Base-by-base conservation (phyloP, 805 yeast genomes). In the Suhomyces xylopsoci region DNA sequence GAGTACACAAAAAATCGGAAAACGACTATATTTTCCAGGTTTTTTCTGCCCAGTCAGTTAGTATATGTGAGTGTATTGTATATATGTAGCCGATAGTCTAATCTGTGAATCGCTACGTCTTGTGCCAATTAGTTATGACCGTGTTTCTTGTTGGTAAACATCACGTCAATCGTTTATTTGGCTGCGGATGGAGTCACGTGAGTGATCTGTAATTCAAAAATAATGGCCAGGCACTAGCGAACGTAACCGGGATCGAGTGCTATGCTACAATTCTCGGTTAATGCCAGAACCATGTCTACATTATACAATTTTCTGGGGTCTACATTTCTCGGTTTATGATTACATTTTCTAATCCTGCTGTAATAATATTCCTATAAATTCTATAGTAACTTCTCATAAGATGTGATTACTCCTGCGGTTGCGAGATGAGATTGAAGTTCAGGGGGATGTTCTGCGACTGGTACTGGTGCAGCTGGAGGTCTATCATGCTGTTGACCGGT, bases 401-500 rank as follows among this genome's bases (percentile, higher is more conserved):
- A 12, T 3, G n/a, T 28, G 12, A 28, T 17, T 28, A 38, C 26
- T 46, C 51, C 41, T 36, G 50, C 6, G 30, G 45, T 19, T 36
- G 49, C n/a, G 45, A 25, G 20, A 43, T 48, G 28, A 40, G 19
- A 30, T 24, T 43, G 36, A 42, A 40, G 10, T 36, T 32, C 15
- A 26, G 28, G 12, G 49, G 44, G 10, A 36, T 34, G n/a, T 47
- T 26, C 19, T 40, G 42, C n/a, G 53, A 19, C 17, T 48, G 49
- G 19, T 30, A 47, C 49, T 41, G 55, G 51, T 61, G 58, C 20
- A 60, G 65, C 49, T 64, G 68, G 26, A 71, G 53, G 52, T 71
- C 69, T 1, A 68, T 62, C 65, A 73, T 70, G 52, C 75, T 71
- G 54, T 61, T 65, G 25, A 65, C 69, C 3, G 68, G 54, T 9